Base-by-base conservation (phyloP, 108 stramenopile species). In the Licmophora abbreviata region DNA sequence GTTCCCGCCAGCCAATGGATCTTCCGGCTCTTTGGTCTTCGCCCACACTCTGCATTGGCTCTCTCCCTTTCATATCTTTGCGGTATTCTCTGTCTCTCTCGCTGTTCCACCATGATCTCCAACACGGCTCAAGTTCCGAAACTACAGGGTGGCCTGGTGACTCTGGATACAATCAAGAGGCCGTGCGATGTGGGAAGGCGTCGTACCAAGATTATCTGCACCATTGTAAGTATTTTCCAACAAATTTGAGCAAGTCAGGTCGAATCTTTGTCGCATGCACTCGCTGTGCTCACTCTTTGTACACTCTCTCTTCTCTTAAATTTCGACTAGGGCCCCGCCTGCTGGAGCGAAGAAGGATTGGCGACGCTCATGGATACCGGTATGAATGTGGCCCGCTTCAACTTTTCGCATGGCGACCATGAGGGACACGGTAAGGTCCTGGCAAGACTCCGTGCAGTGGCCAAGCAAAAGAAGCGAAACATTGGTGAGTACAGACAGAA, bases 321-420 rank as follows among this genome's bases (percentile, higher is more conserved):
- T n/a, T n/a, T n/a, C n/a, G n/a, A n/a, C n/a, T 37, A 76, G 10
- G 78, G 79, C 32, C 79, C 77, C 24, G 66, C 79, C 12, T 81
- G 77, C 50, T 81, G 74, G 74, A 18, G 18, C 4, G 38, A 40
- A 40, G 38, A 40, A 5, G 38, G 60, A 21, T 46, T 93, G 35
- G 80, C 75, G 41, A 59, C 47, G 9, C 57, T 93, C 33, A 83
- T 93, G 36, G 85, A 87, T 45, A 73, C 73, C 8, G 93, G 93
- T n/a, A 90, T 94, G 88, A 85, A 81, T 64, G 77, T 91, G 34
- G 93, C 92, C 5, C 66, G 93, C 6, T 79, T 94, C 68, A 94
- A 94, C 74, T 92, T 94, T 76, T 63, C 59, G 29, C 84, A 85
- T 59, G 84, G 84, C 36, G 77, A 79, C 54, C 84, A 85, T 48